phyloP scores from a whole-genome alignment of 495 filamentous ascomycete species.

The Penicillium maclennaniae region DNA sequence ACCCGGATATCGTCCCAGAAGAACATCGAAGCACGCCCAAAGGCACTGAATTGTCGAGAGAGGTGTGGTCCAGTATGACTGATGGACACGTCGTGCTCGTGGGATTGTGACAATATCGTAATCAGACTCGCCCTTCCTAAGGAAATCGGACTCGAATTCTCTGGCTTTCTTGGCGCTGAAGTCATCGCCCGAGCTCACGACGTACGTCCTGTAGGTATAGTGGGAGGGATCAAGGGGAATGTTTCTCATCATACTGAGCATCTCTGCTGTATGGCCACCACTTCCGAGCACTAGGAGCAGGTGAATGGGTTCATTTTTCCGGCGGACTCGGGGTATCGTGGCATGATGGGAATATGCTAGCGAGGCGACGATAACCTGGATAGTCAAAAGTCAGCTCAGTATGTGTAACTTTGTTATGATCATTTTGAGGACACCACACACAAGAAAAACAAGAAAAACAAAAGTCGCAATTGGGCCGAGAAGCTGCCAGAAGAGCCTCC shows the following conservation, averaged over 20 bases:
- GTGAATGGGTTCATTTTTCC: conserved; percentile 49
- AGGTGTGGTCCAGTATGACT: conserved; percentile 66
- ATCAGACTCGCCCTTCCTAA: conserved; percentile 6
- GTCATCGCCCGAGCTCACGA: conserved; percentile 71
- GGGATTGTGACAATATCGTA: conserved; percentile 61
- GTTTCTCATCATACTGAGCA: conserved; percentile 71
- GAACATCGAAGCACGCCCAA: conserved; percentile 37
- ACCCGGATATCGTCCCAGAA: conserved; percentile 39
- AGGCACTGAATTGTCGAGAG: conserved; percentile 57
- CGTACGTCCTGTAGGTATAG: conserved; percentile 72
- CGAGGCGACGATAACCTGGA: conserved; percentile 24
- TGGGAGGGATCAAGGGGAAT: conserved; percentile 40
- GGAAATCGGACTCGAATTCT: conserved; percentile 55
- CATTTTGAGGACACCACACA: conserved; percentile 5
- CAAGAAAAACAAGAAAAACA: conserved; percentile 14
- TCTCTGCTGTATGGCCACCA: conserved; percentile 92
- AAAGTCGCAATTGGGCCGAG: conserved; percentile 7
- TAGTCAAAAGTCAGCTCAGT: conserved; percentile 4
- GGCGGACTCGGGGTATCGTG: conserved; percentile 29
- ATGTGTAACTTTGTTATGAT: background rate
- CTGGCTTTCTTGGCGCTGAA: conserved; percentile 64
- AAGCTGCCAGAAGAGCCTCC: conserved; percentile 5
- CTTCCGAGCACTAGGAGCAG: conserved; percentile 82
- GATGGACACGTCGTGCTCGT: conserved; percentile 73
- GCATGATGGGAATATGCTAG: conserved; percentile 35